A percentile compares a stretch with the other conserved stretches of the same genome.
phyloP scores from a whole-genome alignment of 192 early-diverging fungal species.

The Bifiguratus adelaidae region DNA sequence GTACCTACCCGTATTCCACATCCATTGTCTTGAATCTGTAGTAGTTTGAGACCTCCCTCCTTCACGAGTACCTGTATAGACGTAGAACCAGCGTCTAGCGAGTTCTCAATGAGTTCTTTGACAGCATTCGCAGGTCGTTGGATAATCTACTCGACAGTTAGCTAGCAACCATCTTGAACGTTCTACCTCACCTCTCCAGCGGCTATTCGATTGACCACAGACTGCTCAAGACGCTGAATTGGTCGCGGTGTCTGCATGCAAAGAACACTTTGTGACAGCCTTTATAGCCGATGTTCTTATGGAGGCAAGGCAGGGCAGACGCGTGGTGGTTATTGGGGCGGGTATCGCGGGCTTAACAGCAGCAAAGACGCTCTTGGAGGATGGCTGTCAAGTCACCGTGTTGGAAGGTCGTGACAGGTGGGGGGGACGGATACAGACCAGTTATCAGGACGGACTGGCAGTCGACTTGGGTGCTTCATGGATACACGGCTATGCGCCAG shows the following conservation, averaged over 20 bases:
- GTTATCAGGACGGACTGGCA: not conserved
- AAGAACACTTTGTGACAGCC: too few relatives aligned
- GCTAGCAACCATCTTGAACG: not conserved
- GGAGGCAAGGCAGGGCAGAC: too few relatives aligned
- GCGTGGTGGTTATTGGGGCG: conserved; percentile 15
- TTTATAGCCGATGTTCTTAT: too few relatives aligned
- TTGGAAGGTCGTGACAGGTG: conserved; percentile 15
- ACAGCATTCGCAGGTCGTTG: conserved; percentile 91
- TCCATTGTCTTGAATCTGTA: conserved; percentile 95
- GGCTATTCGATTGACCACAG: conserved; percentile 92
- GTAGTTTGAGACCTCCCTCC: conserved; percentile 87
- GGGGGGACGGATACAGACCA: conserved; percentile 14
- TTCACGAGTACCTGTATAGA: conserved; percentile 72
- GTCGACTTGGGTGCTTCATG: conserved; percentile 23
- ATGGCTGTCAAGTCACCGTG: conserved; percentile 6
- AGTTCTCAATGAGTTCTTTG: conserved; percentile 96
- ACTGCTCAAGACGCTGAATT: conserved; percentile 74
- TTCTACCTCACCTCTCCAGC: conserved; percentile 74
- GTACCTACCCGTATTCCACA: conserved; percentile 63
- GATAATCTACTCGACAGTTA: conserved; percentile 58
- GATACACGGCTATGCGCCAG: conserved; percentile 18
- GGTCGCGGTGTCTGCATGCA: too few relatives aligned
- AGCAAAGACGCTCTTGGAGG: not conserved
- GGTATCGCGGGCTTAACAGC: conserved; percentile 15
- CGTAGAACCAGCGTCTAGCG: conserved; percentile 86